Base-by-base conservation (phyloP, 371 early-diverging fungal genomes). In the Mucor indicus region DNA sequence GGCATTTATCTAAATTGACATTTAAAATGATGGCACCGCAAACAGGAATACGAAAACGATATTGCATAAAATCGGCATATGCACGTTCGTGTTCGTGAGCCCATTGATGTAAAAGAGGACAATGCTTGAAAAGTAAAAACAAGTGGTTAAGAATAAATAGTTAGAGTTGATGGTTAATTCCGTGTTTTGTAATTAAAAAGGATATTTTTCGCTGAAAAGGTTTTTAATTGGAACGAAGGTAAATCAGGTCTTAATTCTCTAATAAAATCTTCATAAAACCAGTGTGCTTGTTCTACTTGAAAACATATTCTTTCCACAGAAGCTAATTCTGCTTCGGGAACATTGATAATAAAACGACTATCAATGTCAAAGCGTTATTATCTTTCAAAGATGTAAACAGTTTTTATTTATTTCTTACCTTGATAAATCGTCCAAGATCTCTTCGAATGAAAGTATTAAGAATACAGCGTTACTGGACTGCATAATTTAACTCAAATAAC, bases 211-310 rank as follows among this genome's bases (percentile, higher is more conserved):
- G 80, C 83, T 23, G 89, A 86, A 73, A 93, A 95, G 25, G 74
- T 83, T 69, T 91, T 94, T 32, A 92, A 83, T 30, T 82, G 84
- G 45, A 85, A 86, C 16, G 85, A 83, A 12, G 91, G 92, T 38
- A 93, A 66, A 36, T 70, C 74, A 9, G 91, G 86, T 52, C 87
- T 84, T 46, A 86, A 72, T 53, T 90, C 91, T 53, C 95, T 79
- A 32, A 95, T 84, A 74, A 98, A 96, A 73, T 99, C 99, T 60
- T 96, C 95, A 69, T 98, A 98, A 69, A 92, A 99, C 99, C 99
- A 99, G 65, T 99, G 97, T 5, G 99, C 99, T 70, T 98, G 96
- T 64, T 99, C 99, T 39, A 99, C 91, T 74, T 98, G 98, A 67
- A 99, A 99, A 57, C 94, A 94, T 38, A 99, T 92, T 32, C 99